Evolutionary conservation across 331 rosid species (phyloP).

Genomic region (Malus hybrid): DNA sequence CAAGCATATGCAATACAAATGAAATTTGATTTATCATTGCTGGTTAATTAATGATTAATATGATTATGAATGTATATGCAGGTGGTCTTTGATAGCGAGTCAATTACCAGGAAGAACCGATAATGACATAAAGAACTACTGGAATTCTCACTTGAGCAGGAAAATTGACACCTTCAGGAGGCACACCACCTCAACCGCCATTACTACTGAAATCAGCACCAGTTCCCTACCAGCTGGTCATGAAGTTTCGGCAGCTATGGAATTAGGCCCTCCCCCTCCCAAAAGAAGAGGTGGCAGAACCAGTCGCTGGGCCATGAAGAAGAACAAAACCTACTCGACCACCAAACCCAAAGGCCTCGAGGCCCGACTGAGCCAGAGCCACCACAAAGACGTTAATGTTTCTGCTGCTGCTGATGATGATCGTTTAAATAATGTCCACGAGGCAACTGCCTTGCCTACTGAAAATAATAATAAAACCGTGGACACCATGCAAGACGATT

Average conservation of each 20-base stretch:
- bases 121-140: constrained; percentile 77
- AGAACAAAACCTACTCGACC: constrained; percentile 11
- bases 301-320: constrained; percentile 48
- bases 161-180: constrained; percentile 38
- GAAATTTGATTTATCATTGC: neutral
- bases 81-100: constrained; percentile 84
- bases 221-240: neutral
- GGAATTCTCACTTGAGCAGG: constrained; percentile 79
- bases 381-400: neutral
- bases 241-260: no score
- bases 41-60: neutral
- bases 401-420: neutral
- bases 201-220: neutral
- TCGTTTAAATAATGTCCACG: no score
- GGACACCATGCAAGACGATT: neutral
- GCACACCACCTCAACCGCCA: neutral
- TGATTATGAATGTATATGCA: constrained; percentile 8
- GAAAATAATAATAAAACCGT: neutral
- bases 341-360: neutral
- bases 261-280: constrained; percentile 4
- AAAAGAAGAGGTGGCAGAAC: constrained; percentile 43
- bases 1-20: no score
- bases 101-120: constrained; percentile 82
- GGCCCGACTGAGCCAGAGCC: neutral
- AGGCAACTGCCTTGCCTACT: neutral